Percentiles rank a stretch among this genome's conserved stretches.
These are phyloP conservation scores for Vigna hirtella DNA, from an alignment of 306 rosid species.

Conservation along the genomic window DNA sequence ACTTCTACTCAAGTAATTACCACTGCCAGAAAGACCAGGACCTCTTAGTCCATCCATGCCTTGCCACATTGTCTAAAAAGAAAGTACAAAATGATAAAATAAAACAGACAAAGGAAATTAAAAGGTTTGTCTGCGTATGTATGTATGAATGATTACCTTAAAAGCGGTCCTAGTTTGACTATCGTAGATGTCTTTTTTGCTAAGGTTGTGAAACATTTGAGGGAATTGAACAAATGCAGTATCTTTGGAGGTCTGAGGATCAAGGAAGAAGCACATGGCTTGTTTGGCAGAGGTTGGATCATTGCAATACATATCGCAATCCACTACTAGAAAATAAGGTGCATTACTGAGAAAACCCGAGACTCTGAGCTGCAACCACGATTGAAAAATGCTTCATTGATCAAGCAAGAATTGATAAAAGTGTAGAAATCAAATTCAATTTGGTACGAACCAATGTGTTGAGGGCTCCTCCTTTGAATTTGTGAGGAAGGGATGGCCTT, in stretches of 20 bases:
- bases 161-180: slow-evolving; percentile 52
- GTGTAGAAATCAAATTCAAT: not conserved
- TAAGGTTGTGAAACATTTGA: slow-evolving; percentile 59
- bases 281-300: slow-evolving; percentile 70
- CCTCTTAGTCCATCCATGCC: slow-evolving; percentile 65
- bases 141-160: slow-evolving; percentile 35
- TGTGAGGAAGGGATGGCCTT: slow-evolving; percentile 55
- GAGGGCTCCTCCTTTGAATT: slow-evolving; percentile 55
- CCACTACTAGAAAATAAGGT: slow-evolving; percentile 59
- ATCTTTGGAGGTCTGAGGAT: slow-evolving; percentile 45
- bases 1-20: slow-evolving; percentile 54
- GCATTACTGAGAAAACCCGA: slow-evolving; percentile 69
- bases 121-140: not conserved
- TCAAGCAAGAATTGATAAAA: not conserved
- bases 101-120: not conserved
- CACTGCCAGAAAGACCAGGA: slow-evolving; percentile 59
- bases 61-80: slow-evolving; percentile 57
- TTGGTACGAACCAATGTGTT: slow-evolving; percentile 43
- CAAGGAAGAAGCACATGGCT: slow-evolving; percentile 83
- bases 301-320: slow-evolving; percentile 76
- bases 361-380: slow-evolving; percentile 60
- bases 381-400: not conserved
- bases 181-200: slow-evolving; percentile 62
- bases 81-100: slow-evolving; percentile 1
- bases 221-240: slow-evolving; percentile 62